Percentiles rank a stretch among this genome's conserved stretches.
phyloP scores from a whole-genome alignment of 495 filamentous ascomycete genomes.

The Entonaema liquescens region DNA sequence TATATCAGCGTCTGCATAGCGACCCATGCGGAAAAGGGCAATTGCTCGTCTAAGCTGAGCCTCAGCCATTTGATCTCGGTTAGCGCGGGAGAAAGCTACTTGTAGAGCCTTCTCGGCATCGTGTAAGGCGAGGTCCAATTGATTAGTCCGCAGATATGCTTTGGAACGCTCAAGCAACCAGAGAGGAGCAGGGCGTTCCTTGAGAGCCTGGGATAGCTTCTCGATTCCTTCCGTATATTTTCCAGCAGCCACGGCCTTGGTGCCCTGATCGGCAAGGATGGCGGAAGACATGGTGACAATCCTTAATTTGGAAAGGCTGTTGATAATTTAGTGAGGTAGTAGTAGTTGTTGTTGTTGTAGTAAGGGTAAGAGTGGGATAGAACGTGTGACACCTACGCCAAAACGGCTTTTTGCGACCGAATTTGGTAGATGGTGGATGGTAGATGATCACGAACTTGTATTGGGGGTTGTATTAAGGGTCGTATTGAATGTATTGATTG shows the following conservation, averaged over 20 bases:
- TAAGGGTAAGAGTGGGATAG: neutral
- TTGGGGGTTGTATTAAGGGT: neutral
- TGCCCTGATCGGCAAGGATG: constrained; percentile 48
- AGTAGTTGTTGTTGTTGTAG: no score
- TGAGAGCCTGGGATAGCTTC: constrained; percentile 80
- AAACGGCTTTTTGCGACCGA: neutral
- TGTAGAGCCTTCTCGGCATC: constrained; percentile 84
- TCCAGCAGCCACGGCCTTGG: constrained; percentile 67
- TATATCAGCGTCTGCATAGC: constrained; percentile 78
- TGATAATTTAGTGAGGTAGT: neutral
- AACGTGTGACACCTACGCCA: neutral
- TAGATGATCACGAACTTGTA: neutral
- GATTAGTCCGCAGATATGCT: constrained; percentile 72
- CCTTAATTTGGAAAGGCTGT: neutral
- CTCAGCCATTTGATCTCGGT: constrained; percentile 78
- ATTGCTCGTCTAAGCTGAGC: constrained; percentile 85
- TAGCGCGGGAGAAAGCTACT: constrained; percentile 74
- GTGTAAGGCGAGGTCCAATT: constrained; percentile 66
- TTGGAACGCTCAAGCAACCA: constrained; percentile 92
- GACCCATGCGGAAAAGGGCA: constrained; percentile 72
- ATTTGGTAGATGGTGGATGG: neutral
- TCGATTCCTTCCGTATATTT: constrained; percentile 74
- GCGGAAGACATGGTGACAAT: constrained; percentile 36
- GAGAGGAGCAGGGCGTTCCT: constrained; percentile 70
- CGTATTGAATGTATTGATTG: neutral